Percentiles rank a stretch among this genome's conserved stretches.
phyloP scores from a whole-genome alignment of 108 stramenopile genomes.

The Chaetoceros tenuissimus region DNA sequence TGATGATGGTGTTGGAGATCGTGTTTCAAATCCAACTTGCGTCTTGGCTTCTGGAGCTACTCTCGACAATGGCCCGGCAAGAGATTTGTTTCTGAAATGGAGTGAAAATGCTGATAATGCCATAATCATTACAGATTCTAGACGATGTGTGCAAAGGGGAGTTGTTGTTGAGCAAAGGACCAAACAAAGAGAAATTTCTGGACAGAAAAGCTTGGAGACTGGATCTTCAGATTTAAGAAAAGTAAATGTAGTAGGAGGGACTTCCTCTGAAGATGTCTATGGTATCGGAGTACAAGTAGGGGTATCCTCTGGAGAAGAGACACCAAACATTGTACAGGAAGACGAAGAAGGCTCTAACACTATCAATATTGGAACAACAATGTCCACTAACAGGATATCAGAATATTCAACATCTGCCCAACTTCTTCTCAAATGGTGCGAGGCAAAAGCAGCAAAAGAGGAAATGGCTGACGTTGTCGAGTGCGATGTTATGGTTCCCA shows the following conservation, averaged over 20 bases:
- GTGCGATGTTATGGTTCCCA: slow-evolving; percentile 65
- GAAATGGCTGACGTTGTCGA: slow-evolving; percentile 80
- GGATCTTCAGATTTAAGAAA: neutral
- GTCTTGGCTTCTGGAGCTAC: slow-evolving; percentile 69
- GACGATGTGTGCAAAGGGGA: slow-evolving; percentile 43
- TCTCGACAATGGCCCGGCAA: slow-evolving; percentile 74
- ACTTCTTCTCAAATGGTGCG: slow-evolving; percentile 64
- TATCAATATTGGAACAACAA: slow-evolving; percentile 27
- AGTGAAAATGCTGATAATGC: slow-evolving; percentile 74
- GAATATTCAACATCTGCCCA: slow-evolving; percentile 61
- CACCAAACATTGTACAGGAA: neutral
- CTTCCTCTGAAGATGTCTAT: neutral
- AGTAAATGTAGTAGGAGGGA: neutral
- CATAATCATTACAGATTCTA: slow-evolving; percentile 69
- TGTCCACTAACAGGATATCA: slow-evolving; percentile 27
- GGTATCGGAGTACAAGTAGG: slow-evolving; percentile 9
- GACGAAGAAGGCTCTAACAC: neutral
- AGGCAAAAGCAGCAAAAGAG: slow-evolving; percentile 59
- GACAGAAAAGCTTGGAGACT: neutral
- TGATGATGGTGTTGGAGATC: slow-evolving; percentile 13
- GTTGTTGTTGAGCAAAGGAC: slow-evolving; percentile 21
- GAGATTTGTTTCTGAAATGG: slow-evolving; percentile 71
- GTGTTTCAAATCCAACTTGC: slow-evolving; percentile 54
- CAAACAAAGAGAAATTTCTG: neutral
- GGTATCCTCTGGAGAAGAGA: slow-evolving; percentile 23